Conservation (phyloP, 208 protist species). For the Crithidia brevicula region DNA sequence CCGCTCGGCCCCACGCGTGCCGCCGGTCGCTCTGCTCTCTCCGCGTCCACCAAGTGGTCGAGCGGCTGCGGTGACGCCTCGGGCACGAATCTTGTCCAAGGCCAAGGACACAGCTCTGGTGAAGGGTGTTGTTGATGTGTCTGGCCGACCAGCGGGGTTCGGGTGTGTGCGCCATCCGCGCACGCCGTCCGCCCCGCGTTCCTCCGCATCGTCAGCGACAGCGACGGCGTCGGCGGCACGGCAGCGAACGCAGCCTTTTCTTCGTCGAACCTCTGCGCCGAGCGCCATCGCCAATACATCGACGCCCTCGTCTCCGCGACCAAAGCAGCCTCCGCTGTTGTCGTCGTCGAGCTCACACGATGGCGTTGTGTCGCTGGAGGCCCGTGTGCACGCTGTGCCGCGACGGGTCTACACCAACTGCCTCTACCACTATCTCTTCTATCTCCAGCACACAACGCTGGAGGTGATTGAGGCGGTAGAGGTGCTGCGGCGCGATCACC, state of each 20-base stretch:
- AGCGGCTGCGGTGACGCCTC: conserved; percentile 2
- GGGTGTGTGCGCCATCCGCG: neutral
- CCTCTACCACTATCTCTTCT: conserved; percentile 40
- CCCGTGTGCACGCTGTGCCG: conserved; percentile 1
- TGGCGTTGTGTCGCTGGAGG: neutral
- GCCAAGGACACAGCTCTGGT: neutral
- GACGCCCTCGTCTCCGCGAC: too few relatives aligned
- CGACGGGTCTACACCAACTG: conserved; percentile 36
- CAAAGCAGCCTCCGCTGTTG: neutral
- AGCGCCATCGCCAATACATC: too few relatives aligned
- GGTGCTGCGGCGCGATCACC: conserved; percentile 24
- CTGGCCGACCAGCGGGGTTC: too few relatives aligned
- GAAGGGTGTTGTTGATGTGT: too few relatives aligned
- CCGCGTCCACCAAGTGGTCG: conserved; percentile 6
- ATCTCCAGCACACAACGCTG: conserved; percentile 43
- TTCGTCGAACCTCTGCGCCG: too few relatives aligned
- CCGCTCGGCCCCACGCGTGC: conserved; percentile 6
- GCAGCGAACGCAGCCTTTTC: neutral
- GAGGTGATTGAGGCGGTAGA: conserved; percentile 39
- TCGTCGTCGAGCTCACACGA: neutral
- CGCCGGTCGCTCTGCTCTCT: conserved; percentile 3
- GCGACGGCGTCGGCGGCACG: neutral
- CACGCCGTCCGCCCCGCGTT: neutral
- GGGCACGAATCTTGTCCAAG: neutral
- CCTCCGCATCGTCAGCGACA: neutral